Percentiles rank a stretch among this genome's conserved stretches.
Evolutionary conservation across 305 asterid species (phyloP).

Genomic region (Fraxinus dipetala): DNA sequence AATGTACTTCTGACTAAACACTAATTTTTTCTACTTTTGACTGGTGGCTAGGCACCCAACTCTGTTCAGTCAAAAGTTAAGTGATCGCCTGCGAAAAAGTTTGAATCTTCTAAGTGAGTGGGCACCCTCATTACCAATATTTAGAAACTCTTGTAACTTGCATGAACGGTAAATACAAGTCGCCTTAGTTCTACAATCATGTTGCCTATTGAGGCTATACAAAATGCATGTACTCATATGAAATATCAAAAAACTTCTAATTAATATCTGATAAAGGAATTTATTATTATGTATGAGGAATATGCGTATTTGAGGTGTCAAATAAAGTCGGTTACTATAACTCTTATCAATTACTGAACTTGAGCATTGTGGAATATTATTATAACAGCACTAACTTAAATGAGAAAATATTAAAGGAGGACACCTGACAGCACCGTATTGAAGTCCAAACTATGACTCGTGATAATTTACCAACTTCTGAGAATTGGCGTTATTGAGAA

Average conservation of each 20-base stretch:
- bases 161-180: not conserved
- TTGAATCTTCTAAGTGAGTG: not conserved
- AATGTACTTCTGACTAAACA: not conserved
- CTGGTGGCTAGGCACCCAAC: not conserved
- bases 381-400: not conserved
- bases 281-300: not conserved
- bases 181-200: not conserved
- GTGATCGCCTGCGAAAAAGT: not conserved
- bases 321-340: not conserved
- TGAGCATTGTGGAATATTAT: not conserved
- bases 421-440: slow-evolving; percentile 69
- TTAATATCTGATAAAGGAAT: not conserved
- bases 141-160: not conserved
- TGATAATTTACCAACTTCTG: slow-evolving; percentile 48
- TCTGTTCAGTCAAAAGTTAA: not conserved
- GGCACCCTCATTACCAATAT: not conserved
- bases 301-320: not conserved
- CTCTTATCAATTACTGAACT: slow-evolving; percentile 2
- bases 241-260: slow-evolving; percentile 16
- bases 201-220: not conserved
- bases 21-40: slow-evolving; percentile 4
- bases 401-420: slow-evolving; percentile 19
- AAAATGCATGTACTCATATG: not conserved
- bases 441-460: slow-evolving; percentile 58
- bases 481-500: slow-evolving; percentile 43